These are phyloP conservation scores for Helenozyma rhizophorensis DNA, from an alignment of 805 yeast species.

Conservation along the genomic window DNA sequence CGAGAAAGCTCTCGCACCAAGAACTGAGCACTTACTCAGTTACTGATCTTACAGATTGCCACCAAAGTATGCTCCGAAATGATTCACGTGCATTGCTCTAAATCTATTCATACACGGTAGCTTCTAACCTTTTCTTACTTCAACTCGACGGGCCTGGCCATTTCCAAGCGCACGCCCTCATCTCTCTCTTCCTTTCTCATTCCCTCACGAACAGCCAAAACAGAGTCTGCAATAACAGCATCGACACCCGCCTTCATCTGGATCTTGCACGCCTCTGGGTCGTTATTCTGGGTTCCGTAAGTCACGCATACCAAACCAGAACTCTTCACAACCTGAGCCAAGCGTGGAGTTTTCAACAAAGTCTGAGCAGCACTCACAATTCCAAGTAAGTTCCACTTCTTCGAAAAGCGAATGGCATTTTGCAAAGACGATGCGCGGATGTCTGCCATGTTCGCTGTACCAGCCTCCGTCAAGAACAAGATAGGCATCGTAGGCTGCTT, in stretches of 20 bases:
- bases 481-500: slow-evolving; percentile 95
- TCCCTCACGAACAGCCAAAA: slow-evolving; percentile 86
- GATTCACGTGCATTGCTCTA: too few relatives aligned
- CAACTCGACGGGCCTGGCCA: too few relatives aligned
- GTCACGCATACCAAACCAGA: slow-evolving; percentile 91
- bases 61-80: too few relatives aligned
- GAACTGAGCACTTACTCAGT: too few relatives aligned
- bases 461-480: slow-evolving; percentile 83
- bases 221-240: slow-evolving; percentile 97
- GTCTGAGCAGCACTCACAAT: slow-evolving; percentile 88
- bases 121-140: too few relatives aligned
- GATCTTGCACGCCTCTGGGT: slow-evolving; percentile 74
- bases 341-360: slow-evolving; percentile 81
- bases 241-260: slow-evolving; percentile 95
- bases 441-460: slow-evolving; percentile 84
- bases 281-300: slow-evolving; percentile 80
- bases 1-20: too few relatives aligned
- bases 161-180: background rate
- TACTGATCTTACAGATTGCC: too few relatives aligned
- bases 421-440: slow-evolving; percentile 83
- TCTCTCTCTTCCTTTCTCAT: slow-evolving; percentile 35
- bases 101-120: too few relatives aligned
- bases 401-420: slow-evolving; percentile 86
- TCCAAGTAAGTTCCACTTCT: slow-evolving; percentile 87
- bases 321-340: slow-evolving; percentile 86